Percentiles rank a stretch among this genome's conserved stretches.
Conservation (phyloP, 2,329 filamentous ascomycete species). For the Pyrenochaeta sp. region DNA sequence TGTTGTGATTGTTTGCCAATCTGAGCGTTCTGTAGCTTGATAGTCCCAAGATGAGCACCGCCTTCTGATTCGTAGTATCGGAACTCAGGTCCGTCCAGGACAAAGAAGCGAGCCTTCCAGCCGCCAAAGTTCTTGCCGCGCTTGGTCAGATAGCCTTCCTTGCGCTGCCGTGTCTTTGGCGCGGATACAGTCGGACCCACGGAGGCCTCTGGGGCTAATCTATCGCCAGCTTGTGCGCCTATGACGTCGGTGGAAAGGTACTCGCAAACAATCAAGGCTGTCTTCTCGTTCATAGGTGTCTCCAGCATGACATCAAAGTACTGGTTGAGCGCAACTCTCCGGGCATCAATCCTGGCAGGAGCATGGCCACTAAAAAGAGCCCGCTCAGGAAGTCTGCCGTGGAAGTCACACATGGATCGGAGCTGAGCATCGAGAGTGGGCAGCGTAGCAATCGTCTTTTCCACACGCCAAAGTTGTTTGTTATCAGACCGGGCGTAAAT, state of each 20-base stretch:
- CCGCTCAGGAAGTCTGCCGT: conserved; percentile 81
- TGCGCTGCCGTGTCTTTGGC: conserved; percentile 68
- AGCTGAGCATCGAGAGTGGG: conserved; percentile 83
- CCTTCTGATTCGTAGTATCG: conserved; percentile 93
- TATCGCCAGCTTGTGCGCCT: conserved; percentile 62
- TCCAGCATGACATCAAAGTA: conserved; percentile 90
- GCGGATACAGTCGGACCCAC: conserved; percentile 54
- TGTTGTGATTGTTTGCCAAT: conserved; percentile 89
- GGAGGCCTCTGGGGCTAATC: conserved; percentile 65
- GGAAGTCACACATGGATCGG: conserved; percentile 76
- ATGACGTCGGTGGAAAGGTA: conserved; percentile 79
- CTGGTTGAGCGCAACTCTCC: conserved; percentile 78
- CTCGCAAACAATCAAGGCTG: conserved; percentile 82
- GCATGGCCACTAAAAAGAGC: conserved; percentile 90
- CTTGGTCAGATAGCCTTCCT: conserved; percentile 94
- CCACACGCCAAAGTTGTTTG: conserved; percentile 88
- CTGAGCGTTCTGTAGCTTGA: conserved; percentile 88
- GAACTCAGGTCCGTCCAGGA: conserved; percentile 74
- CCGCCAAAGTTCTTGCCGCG: conserved; percentile 98
- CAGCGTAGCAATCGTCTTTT: conserved; percentile 87
- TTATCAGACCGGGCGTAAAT: conserved; percentile 79
- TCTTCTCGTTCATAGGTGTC: conserved; percentile 77
- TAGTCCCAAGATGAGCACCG: conserved; percentile 88
- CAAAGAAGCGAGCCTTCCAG: conserved; percentile 87
- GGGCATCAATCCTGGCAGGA: conserved; percentile 89